phyloP scores from a whole-genome alignment of 208 protist genomes.

The Leptomonas seymouri region DNA sequence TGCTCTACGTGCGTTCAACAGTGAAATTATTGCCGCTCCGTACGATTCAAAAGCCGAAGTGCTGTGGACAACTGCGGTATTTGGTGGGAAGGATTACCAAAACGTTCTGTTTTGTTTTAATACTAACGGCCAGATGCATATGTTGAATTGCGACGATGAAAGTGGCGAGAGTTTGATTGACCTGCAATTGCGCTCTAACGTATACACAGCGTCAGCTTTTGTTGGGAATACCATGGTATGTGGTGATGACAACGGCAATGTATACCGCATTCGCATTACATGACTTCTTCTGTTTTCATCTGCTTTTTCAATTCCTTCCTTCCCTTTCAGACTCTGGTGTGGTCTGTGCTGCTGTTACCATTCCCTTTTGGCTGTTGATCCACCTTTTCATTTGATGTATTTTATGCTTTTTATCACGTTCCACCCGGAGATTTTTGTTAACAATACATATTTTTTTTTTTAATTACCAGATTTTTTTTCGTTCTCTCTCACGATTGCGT shows the following conservation, averaged over 20 bases:
- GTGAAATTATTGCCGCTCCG: conserved; percentile 1
- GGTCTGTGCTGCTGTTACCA: too few relatives aligned
- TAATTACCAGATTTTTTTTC: conserved; percentile 3
- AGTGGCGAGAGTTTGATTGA: conserved; percentile 41
- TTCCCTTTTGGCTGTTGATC: too few relatives aligned
- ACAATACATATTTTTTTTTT: conserved; percentile 4
- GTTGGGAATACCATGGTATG: conserved; percentile 44
- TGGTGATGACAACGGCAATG: conserved; percentile 65
- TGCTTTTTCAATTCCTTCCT: neutral
- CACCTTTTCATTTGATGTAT: neutral
- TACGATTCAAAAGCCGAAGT: conserved; percentile 10
- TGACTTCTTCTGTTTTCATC: conserved; percentile 5
- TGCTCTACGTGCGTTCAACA: conserved; percentile 32
- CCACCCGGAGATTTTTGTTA: neutral
- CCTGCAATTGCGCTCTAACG: conserved; percentile 41
- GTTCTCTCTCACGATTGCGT: too few relatives aligned
- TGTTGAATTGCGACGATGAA: conserved; percentile 37
- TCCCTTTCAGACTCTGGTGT: neutral
- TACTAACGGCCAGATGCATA: conserved; percentile 34
- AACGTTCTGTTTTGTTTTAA: conserved; percentile 54
- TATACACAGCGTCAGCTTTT: conserved; percentile 42
- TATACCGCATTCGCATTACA: conserved; percentile 49
- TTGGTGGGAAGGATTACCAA: conserved; percentile 30
- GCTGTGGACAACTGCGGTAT: conserved; percentile 55
- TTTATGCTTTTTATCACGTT: neutral